Evolutionary conservation across 2,329 filamentous ascomycete genomes (phyloP), one percentile per base, ranked within the genome.

Genomic region (Fusarium algeriense): DNA sequence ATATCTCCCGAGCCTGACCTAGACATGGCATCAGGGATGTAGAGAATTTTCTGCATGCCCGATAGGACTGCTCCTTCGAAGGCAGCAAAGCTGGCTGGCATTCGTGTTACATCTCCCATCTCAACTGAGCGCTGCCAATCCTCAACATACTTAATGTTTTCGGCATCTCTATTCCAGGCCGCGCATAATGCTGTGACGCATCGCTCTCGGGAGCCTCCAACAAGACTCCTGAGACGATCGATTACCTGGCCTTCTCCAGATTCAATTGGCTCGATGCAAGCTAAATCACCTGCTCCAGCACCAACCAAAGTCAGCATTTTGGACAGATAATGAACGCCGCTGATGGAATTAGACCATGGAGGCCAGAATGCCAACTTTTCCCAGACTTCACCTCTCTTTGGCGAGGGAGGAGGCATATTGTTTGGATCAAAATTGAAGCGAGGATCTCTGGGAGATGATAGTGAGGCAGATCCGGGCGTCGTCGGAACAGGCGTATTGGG

Each of bases 281-380:
- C 93, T 86, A 98, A 91, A 77, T 98, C 95, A 32, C 92, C 92
- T 3, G 94, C 93, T 5, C 93, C 95, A 4, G 92, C 92, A n/a
- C 95, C 94, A 7, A 99, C 89, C 6, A 98, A 85, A 1, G 90
- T 86, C 26, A 98, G 85, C 78, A 96, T 91, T 78, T 92, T 94
- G 54, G 92, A 90, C 8, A 99, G 86, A 77, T 97, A 98, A 79
- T 97, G 90, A 3, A 95, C 93, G n/a, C 93, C 95, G 64, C 94
- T 97, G 28, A 98, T 84, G 0, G 95, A 95, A 78, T 98, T 98
- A 4, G 94, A 93, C 82, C 93, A 92, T 0, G 95, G 96, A 7
- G 95, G 95, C 95, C 95, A 98, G 81, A 98, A 99, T 0, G 95
- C 95, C 80, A 96, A 90, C 82, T 95, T 92, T 78, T 98, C 96